Evolutionary conservation across 768 basidiomycete species (phyloP), one percentile per base, ranked within the genome.

Genomic region (Dentipellis fragilis): DNA sequence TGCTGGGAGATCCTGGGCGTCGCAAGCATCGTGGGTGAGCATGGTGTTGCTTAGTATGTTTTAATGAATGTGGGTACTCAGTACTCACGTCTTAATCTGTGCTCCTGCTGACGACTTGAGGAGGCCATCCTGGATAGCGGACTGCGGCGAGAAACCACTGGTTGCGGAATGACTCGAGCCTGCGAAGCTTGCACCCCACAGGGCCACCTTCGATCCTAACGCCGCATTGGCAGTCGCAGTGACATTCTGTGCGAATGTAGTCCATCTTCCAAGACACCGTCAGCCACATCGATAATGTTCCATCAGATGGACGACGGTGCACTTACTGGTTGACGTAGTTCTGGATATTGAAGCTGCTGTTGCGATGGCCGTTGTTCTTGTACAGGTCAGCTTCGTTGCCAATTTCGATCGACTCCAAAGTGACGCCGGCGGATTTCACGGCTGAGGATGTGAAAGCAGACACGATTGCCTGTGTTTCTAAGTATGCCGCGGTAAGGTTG

Each of bases 381-480:
- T 82, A 84, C 10, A 83, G 63, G 64, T 85, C 80, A 0, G 81
- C 71, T 66, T 84, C 81, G 51, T 85, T 84, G 10, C 83, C 83
- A 48, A 81, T 73, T 61, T 84, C 80, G 54, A 84, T 71, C n/a
- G 75, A 73, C 54, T 82, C 80, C 17, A 84, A 71, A 1, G 67
- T 68, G 40, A 83, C 75, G 11, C 73, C 70, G 0, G 75, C 69
- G 46, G 62, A 49, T 42, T 62, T 66, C 34, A 82, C 63, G 2
- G 69, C 65, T 1, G 69, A 50, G 3, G 73, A 73, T n/a, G 67
- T 54, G 59, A 84, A 84, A 0, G 77, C 78, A 39, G 71, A 71
- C 5, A 72, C 52, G 52, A 85, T 74, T 0, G 80, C 73, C 54
- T 69, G 67, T 0, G 79, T 75, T 58, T 73, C 75, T 9, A 79